A percentile compares a stretch with the other conserved stretches of the same genome.
phyloP scores from a whole-genome alignment of 192 early-diverging fungal genomes.

The Coemansia sp. region DNA sequence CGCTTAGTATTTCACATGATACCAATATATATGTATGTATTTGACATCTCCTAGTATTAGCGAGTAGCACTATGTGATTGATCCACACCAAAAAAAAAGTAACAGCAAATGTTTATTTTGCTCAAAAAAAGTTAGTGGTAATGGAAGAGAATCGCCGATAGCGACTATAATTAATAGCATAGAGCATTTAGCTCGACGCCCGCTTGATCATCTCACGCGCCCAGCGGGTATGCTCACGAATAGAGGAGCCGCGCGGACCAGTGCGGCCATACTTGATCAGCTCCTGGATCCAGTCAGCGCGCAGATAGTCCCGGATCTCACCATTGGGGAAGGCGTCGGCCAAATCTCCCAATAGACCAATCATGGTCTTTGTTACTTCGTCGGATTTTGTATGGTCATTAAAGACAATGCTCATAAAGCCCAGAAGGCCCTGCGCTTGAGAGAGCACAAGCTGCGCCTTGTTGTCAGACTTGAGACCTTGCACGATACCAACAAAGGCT shows the following conservation, averaged over 20 bases:
- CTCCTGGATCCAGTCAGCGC: slow-evolving; percentile 71
- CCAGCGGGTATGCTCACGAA: slow-evolving; percentile 50
- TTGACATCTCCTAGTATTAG: neutral
- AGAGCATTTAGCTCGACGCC: slow-evolving; percentile 26
- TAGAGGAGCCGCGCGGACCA: slow-evolving; percentile 47
- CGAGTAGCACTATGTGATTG: neutral
- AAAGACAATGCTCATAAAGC: slow-evolving; percentile 73
- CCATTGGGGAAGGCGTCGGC: slow-evolving; percentile 86
- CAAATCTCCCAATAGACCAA: slow-evolving; percentile 93
- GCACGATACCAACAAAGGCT: slow-evolving; percentile 94
- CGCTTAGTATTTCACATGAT: neutral
- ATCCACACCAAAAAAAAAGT: slow-evolving; percentile 5
- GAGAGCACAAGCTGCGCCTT: slow-evolving; percentile 64
- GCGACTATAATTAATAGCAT: neutral
- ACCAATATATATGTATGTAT: neutral
- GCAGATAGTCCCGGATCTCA: slow-evolving; percentile 65
- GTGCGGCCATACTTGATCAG: slow-evolving; percentile 81
- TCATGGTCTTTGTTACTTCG: slow-evolving; percentile 68
- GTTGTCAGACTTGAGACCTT: slow-evolving; percentile 81
- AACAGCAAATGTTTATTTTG: too few species aligned
- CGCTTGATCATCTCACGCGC: slow-evolving; percentile 57
- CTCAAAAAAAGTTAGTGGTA: neutral
- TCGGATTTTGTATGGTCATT: slow-evolving; percentile 67
- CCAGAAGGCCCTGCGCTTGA: slow-evolving; percentile 73
- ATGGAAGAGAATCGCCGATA: neutral